These are phyloP conservation scores for Lithohypha guttulata DNA, from an alignment of 2,329 filamentous ascomycete genomes.

Conservation along the genomic window DNA sequence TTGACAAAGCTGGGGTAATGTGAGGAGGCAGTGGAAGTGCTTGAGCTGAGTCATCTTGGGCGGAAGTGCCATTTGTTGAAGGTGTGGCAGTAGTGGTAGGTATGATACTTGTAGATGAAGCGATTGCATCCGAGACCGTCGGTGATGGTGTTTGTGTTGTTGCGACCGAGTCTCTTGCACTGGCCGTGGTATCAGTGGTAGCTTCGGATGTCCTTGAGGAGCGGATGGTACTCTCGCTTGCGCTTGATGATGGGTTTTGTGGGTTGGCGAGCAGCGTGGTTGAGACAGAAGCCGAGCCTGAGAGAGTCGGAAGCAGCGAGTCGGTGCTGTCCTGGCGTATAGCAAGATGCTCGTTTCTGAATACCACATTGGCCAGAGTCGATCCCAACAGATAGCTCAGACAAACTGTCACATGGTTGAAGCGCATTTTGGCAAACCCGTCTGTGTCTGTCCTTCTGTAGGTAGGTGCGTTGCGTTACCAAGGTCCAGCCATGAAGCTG, in stretches of 20 bases:
- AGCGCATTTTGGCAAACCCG: constrained; percentile 7
- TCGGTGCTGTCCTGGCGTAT: constrained; percentile 2
- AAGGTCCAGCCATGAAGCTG: neutral
- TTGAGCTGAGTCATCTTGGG: constrained; percentile 4
- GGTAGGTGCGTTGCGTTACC: neutral
- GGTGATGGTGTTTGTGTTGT: neutral
- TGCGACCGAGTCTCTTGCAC: neutral
- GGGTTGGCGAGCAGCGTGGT: neutral
- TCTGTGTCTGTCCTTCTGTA: neutral
- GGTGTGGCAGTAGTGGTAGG: constrained; percentile 9
- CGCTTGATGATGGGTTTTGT: neutral
- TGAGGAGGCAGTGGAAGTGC: constrained; percentile 58
- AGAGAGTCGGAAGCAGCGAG: neutral
- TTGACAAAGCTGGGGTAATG: constrained; percentile 70
- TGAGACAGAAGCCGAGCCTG: neutral
- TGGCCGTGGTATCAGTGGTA: neutral
- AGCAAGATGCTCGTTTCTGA: neutral
- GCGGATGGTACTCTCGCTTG: neutral
- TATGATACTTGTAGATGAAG: constrained; percentile 14
- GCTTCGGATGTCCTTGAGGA: neutral
- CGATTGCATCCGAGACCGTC: constrained; percentile 10
- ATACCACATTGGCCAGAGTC: neutral
- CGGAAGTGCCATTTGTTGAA: constrained; percentile 9
- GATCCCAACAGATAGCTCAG: neutral
- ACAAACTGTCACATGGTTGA: neutral